A percentile compares a stretch with the other conserved stretches of the same genome.
Evolutionary conservation across 257 asterid genomes (phyloP).

Genomic region (Ehretia macrophylla): DNA sequence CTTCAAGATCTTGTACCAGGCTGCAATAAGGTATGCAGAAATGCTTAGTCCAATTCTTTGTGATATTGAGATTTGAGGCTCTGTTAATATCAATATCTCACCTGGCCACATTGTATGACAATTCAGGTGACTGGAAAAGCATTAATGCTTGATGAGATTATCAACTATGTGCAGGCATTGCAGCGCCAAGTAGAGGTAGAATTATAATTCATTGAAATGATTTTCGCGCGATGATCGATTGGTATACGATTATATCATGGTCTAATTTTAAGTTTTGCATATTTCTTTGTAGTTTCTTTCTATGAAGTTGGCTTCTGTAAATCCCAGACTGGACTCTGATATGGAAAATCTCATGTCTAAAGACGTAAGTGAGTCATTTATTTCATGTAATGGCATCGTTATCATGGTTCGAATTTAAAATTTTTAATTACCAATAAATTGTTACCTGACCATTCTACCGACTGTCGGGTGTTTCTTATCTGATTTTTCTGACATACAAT

Average conservation of each 20-base stretch:
- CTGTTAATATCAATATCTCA: background rate
- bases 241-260: background rate
- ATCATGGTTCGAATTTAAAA: background rate
- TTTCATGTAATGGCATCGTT: background rate
- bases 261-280: background rate
- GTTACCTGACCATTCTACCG: too few species aligned
- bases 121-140: slow-evolving; percentile 91
- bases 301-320: slow-evolving; percentile 85
- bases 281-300: slow-evolving; percentile 61
- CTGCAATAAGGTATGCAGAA: slow-evolving; percentile 64
- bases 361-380: slow-evolving; percentile 40
- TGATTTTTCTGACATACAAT: background rate
- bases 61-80: background rate
- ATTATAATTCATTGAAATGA: background rate
- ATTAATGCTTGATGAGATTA: slow-evolving; percentile 91
- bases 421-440: background rate
- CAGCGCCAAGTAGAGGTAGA: slow-evolving; percentile 98
- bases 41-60: background rate
- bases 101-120: background rate
- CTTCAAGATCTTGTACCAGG: slow-evolving; percentile 98
- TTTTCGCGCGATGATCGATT: background rate
- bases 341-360: slow-evolving; percentile 50
- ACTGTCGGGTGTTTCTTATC: background rate
- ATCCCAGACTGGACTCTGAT: slow-evolving; percentile 64
- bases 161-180: slow-evolving; percentile 86